A percentile compares a stretch with the other conserved stretches of the same genome.
Evolutionary conservation across 371 early-diverging fungal species (phyloP).

Genomic region (Saksenaea oblongispora): DNA sequence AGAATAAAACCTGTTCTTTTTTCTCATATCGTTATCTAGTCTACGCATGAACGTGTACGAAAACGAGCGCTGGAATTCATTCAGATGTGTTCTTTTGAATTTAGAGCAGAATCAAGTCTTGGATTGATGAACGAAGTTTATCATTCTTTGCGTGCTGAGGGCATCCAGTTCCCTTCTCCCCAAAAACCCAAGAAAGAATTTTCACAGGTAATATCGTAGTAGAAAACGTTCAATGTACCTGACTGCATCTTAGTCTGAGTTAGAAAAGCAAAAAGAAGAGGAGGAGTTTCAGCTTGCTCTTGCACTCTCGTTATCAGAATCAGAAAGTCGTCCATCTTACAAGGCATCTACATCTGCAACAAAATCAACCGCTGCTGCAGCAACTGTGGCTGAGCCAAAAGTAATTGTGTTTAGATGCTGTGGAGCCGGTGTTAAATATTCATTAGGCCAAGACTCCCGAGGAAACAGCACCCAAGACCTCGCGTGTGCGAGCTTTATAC

Average conservation of each 20-base stretch:
- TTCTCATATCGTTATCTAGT: constrained; percentile 28
- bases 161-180: constrained; percentile 77
- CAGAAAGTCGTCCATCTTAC: constrained; percentile 53
- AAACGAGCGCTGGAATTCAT: constrained; percentile 82
- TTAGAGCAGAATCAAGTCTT: constrained; percentile 76
- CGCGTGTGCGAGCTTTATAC: constrained; percentile 81
- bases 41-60: constrained; percentile 76
- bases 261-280: constrained; percentile 78
- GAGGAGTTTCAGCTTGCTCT: constrained; percentile 79
- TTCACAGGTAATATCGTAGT: constrained; percentile 44
- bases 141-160: constrained; percentile 62
- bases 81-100: constrained; percentile 89
- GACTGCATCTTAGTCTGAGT: constrained; percentile 32
- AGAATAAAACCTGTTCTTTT: not conserved
- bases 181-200: constrained; percentile 80
- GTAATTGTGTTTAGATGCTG: not conserved
- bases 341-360: constrained; percentile 25
- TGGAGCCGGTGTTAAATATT: not conserved
- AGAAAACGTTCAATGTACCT: not conserved
- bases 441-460: constrained; percentile 8
- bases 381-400: constrained; percentile 8
- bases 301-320: constrained; percentile 85
- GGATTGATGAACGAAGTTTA: constrained; percentile 89
- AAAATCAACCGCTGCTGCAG: constrained; percentile 10
- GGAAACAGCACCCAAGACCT: constrained; percentile 47